Base-by-base conservation (phyloP, 805 yeast genomes). In the Blastobotrys robertii region DNA sequence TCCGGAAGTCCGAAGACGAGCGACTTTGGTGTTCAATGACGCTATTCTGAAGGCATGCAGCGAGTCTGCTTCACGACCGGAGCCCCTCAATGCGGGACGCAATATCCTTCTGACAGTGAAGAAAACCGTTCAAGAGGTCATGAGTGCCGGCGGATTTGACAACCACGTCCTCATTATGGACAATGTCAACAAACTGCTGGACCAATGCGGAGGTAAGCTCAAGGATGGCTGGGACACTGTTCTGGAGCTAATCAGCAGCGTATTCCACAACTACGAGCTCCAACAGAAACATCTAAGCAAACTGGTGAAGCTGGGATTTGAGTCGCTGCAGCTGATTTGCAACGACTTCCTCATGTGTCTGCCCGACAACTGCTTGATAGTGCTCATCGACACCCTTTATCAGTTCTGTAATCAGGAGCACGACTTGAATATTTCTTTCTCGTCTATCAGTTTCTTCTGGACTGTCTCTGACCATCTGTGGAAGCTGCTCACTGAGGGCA, bases 381-480 rank as follows among this genome's bases (percentile, higher is more conserved):
- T 70, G 2, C 71, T 88, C 34, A 76, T 87, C 45, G 86, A 84
- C 49, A 77, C 88, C 1, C 65, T 90, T 31, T 74, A 71, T 52
- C 73, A 77, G 48, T 90, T 85, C 60, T 79, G 85, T 30, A 63
- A 70, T 1, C 97, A 92, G 54, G 64, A 60, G 1, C 68, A 67
- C 48, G 95, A 90, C 50, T 60, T 90, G 50, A 90, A 90, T 58
- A 84, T 86, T 14, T 84, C 97, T 0, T 87, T 90, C 57, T 84
- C 94, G 39, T 80, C 96, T 0, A 83, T 87, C 7, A 84, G 95
- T 51, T 83, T 87, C 51, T 88, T 87, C 55, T 90, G 97, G 97
- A 60, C 83, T 11, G 76, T 92, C 3, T 84, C 96, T 52, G 97
- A 92, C 54, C 77, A 79, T 45, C 62, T 80, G 34, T 69, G 77